Evolutionary conservation across 768 basidiomycete species (phyloP), one percentile per base, ranked within the genome.

Genomic region (Naganishia kalamii): DNA sequence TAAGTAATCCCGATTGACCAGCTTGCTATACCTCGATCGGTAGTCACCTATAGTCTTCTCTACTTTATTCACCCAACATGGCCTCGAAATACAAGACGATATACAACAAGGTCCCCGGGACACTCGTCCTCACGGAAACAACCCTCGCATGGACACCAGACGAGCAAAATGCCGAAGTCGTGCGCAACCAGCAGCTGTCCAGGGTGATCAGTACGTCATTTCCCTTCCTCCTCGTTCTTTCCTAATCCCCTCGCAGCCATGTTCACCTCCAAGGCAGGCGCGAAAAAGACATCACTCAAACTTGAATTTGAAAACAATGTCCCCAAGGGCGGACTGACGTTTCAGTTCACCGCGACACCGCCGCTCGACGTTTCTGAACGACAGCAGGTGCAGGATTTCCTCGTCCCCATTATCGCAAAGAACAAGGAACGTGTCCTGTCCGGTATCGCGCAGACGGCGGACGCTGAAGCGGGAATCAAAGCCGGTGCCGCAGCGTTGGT

Each of bases 111-210:
- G 77, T 83, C 57, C 76, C 83, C 17, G 91, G 90, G 66, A 79
- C 84, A 66, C 84, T 93, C 68, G 84, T 88, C 73, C 85, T 93
- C 73, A 88, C 85, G 13, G 83, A 85, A 72, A 80, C 81, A 6
- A 84, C 86, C 71, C 82, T 93, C 3, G 85, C 85, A 81, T 93
- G 90, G 90, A 85, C 85, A 0, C 86, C 87, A 74, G 85, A 87
- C 68, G 85, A 40, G 19, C 44, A 37, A 13, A 60, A 57, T 48
- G 27, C 50, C 57, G 64, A 65, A 21, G 50, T 46, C 15, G 60
- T 65, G 2, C 60, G 48, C 6, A 48, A 59, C 6, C 68, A 65
- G 33, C 63, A 65, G 52, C 60, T 69, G 25, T 43, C 41, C 29
- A 10, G 68, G 60, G 52, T 69, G 46, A 63, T 30, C 23, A 63